Evolutionary conservation across 345 rosid species (phyloP), one percentile per base, ranked within the genome.

Genomic region (Tarenaya hassleriana): DNA sequence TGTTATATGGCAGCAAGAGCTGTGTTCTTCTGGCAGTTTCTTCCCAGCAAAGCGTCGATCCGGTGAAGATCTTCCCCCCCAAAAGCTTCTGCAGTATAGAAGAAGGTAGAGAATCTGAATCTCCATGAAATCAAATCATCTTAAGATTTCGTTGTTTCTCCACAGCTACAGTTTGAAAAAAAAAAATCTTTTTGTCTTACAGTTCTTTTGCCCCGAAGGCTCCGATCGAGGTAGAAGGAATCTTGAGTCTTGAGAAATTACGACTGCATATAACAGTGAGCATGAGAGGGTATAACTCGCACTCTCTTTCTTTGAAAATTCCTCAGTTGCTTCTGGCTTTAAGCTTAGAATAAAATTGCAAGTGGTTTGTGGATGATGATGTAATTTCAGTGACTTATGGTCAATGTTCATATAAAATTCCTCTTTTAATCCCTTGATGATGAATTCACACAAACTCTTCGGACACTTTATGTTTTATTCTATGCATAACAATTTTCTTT

Each of bases 41-140:
- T 53, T 64, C 81, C 32, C 88, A 77, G 69, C 71, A 82, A 66
- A 57, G 53, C 1, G 13, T 61, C 50, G 81, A 81, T 59, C 81
- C 88, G 12, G 60, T 68, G 13, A 38, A 56, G 29, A 71, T 69
- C 17, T 83, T 92, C 32, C 64, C 84, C 35, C 67, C 63, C 2
- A 69, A 58, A 48, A 74, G 88, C 68, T 75, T 71, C 71, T 62
- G 77, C 67, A 50, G 73, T 34, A 69, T 76, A 52, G 48, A 66
- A 60, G 74, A 76, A 77, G 82, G 98, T 92, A 76, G 60, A 39
- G 35, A 48, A 21, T 46, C 55, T 67, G 35, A 40, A 10, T 17
- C 20, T 29, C 58, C 15, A 53, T 27, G 41, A 33, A 0, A 19
- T 17, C 56, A 31, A 27, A 18, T 24, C 8, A 12, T 3, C n/a